phyloP scores from a whole-genome alignment of 2,329 filamentous ascomycete genomes.

The Penicillium sp. region DNA sequence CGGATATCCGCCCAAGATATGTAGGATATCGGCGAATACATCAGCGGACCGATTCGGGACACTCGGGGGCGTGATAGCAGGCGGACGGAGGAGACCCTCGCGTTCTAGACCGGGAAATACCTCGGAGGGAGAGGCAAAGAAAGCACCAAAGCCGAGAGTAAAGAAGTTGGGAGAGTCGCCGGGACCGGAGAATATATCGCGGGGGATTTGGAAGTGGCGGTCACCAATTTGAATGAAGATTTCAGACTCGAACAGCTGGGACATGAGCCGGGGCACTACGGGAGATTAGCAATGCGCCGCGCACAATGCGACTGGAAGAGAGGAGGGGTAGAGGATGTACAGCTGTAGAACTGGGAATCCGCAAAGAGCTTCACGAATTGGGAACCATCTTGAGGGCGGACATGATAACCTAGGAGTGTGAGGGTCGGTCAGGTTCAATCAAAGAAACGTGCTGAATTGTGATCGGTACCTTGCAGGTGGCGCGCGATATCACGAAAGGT shows the following conservation, averaged over 20 bases:
- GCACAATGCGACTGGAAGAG: not conserved
- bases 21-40: slow-evolving; percentile 79
- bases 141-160: slow-evolving; percentile 83
- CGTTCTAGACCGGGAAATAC: slow-evolving; percentile 85
- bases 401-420: slow-evolving; percentile 69
- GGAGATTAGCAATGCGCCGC: slow-evolving; percentile 2
- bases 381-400: slow-evolving; percentile 76
- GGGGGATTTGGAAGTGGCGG: slow-evolving; percentile 84
- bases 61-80: slow-evolving; percentile 79
- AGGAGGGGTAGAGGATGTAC: slow-evolving; percentile 54
- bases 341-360: slow-evolving; percentile 91
- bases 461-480: slow-evolving; percentile 78
- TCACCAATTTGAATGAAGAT: slow-evolving; percentile 92
- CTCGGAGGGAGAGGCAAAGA: slow-evolving; percentile 79
- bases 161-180: slow-evolving; percentile 97
- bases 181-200: slow-evolving; percentile 80
- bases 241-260: slow-evolving; percentile 86
- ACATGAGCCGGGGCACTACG: slow-evolving; percentile 81
- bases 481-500: slow-evolving; percentile 89
- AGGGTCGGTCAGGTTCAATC: slow-evolving; percentile 7
- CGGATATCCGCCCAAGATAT: slow-evolving; percentile 81
- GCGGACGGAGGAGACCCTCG: slow-evolving; percentile 78
- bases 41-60: slow-evolving; percentile 83
- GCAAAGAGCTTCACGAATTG: slow-evolving; percentile 93
- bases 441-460: no score